These are phyloP conservation scores for Colletotrichum falcatum DNA, from an alignment of 2,329 filamentous ascomycete genomes.

Conservation along the genomic window DNA sequence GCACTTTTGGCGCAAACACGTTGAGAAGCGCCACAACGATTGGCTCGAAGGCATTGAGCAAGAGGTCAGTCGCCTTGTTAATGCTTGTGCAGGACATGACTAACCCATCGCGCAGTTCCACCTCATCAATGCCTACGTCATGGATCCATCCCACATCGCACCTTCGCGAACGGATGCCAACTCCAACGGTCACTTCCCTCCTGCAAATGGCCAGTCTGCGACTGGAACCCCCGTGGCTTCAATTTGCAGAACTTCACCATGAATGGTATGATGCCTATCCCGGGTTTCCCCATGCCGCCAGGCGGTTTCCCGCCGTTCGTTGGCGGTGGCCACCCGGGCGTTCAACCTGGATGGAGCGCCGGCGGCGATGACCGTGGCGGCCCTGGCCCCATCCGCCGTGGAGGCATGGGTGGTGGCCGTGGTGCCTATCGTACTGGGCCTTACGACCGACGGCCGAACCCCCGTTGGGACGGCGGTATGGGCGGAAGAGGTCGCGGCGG, in stretches of 20 bases:
- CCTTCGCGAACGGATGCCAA: conserved; percentile 94
- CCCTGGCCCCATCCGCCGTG: conserved; percentile 75
- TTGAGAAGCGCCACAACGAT: conserved; percentile 93
- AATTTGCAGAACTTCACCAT: conserved; percentile 80
- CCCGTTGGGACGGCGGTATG: conserved; percentile 63
- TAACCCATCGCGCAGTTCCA: conserved; percentile 72
- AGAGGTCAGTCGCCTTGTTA: conserved; percentile 73
- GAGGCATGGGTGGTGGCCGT: conserved; percentile 64
- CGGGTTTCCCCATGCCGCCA: conserved; percentile 66
- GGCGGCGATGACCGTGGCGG: conserved; percentile 68
- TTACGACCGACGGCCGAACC: conserved; percentile 76
- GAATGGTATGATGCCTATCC: conserved; percentile 69
- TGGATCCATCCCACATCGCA: conserved; percentile 94
- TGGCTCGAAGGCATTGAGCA: conserved; percentile 85
- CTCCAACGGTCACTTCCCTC: conserved; percentile 94
- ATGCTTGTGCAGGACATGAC: conserved; percentile 32
- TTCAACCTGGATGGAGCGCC: conserved; percentile 61
- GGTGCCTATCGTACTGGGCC: conserved; percentile 76
- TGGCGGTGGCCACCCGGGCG: conserved; percentile 58
- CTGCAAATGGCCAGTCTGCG: conserved; percentile 78
- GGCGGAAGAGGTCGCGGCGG: conserved; percentile 63
- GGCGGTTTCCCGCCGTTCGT: conserved; percentile 67
- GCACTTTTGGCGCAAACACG: conserved; percentile 97
- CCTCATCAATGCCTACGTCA: conserved; percentile 92
- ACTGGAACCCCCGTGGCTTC: conserved; percentile 90